A percentile compares a stretch with the other conserved stretches of the same genome.
These are phyloP conservation scores for Kazachstania africana DNA, from an alignment of 805 yeast species.

Conservation along the genomic window DNA sequence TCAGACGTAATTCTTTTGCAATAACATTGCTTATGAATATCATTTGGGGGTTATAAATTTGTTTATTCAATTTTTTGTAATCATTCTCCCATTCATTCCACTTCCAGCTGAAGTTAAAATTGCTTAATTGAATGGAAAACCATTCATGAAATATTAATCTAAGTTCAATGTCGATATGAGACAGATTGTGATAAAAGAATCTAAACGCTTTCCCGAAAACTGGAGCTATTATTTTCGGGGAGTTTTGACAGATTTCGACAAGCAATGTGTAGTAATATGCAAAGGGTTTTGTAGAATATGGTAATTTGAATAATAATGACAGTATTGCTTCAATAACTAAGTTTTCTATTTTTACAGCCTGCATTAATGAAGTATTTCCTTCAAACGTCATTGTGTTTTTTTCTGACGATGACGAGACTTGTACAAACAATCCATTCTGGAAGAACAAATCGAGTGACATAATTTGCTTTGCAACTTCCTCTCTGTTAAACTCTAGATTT, in stretches of 20 bases:
- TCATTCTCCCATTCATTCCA: slow-evolving; percentile 83
- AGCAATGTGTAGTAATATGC: slow-evolving; percentile 71
- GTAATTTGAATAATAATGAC: slow-evolving; percentile 62
- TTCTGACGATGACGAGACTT: too few species aligned
- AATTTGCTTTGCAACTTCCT: slow-evolving; percentile 69
- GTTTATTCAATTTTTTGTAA: slow-evolving; percentile 29
- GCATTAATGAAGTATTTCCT: too few species aligned
- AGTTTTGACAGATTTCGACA: slow-evolving; percentile 69
- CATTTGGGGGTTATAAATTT: slow-evolving; percentile 52
- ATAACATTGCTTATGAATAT: slow-evolving; percentile 63
- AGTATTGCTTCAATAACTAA: slow-evolving; percentile 67
- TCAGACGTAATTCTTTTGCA: slow-evolving; percentile 63
- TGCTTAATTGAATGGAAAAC: slow-evolving; percentile 81
- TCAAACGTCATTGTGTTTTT: too few species aligned
- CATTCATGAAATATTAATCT: slow-evolving; percentile 62
- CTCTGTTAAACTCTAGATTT: slow-evolving; percentile 73
- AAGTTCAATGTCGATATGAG: slow-evolving; percentile 57
- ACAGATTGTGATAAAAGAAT: slow-evolving; percentile 54
- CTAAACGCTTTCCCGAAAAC: slow-evolving; percentile 82
- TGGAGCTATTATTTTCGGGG: slow-evolving; percentile 72
- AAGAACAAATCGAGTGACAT: slow-evolving; percentile 60
- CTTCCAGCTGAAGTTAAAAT: slow-evolving; percentile 87
- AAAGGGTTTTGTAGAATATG: slow-evolving; percentile 35
- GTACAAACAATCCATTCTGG: slow-evolving; percentile 41
- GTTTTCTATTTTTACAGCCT: slow-evolving; percentile 84